Conservation (phyloP, 331 rosid species). For the Malus hybrid region DNA sequence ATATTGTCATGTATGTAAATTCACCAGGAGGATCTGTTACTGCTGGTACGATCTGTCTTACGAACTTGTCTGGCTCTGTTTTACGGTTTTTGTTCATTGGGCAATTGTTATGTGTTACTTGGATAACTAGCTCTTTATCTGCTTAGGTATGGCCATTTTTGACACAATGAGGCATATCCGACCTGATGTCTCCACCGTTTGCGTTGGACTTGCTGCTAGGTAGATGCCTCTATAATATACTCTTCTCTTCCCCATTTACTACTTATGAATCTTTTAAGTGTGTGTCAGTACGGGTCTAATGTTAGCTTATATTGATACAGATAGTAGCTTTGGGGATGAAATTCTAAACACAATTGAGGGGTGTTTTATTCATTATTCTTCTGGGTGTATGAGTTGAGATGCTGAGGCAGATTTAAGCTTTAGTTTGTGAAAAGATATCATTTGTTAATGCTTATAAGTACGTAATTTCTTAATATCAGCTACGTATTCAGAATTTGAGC, state of each 20-base stretch:
- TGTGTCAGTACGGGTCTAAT: background rate
- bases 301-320: background rate
- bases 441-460: background rate
- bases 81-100: background rate
- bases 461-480: background rate
- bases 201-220: slow-evolving; percentile 99
- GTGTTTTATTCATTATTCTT: background rate
- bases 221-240: slow-evolving; percentile 21
- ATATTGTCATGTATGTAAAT: slow-evolving; percentile 91
- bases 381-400: background rate
- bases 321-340: background rate
- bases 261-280: background rate
- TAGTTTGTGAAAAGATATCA: background rate
- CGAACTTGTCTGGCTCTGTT: background rate
- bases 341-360: background rate
- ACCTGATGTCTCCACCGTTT: slow-evolving; percentile 97
- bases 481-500: background rate
- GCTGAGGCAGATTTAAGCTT: background rate
- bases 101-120: background rate
- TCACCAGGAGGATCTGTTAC: slow-evolving; percentile 99
- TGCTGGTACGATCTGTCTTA: slow-evolving; percentile 59
- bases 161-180: slow-evolving; percentile 96
- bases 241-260: background rate
- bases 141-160: slow-evolving; percentile 85
- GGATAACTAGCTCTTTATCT: slow-evolving; percentile 18